Evolutionary conservation across 164 flowering plant genomes (phyloP).

Genomic region (Cinnamomum chago): DNA sequence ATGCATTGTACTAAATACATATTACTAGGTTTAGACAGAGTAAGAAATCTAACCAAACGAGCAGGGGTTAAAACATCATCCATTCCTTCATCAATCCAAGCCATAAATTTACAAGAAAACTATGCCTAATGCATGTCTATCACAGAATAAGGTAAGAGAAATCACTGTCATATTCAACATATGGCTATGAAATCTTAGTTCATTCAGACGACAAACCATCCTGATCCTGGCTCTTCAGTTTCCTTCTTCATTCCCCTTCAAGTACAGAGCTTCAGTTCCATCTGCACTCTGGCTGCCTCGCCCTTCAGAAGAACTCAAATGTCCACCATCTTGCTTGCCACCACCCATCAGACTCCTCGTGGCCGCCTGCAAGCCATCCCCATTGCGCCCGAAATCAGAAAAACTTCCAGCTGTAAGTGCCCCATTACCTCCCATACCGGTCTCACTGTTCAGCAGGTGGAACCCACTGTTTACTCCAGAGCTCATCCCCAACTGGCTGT

Average conservation of each 20-base stretch:
- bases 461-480: slow-evolving; percentile 58
- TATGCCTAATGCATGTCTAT: background rate
- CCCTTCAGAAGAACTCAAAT: slow-evolving; percentile 44
- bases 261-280: background rate
- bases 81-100: background rate
- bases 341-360: slow-evolving; percentile 35
- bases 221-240: background rate
- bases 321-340: slow-evolving; percentile 60
- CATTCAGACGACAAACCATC: background rate
- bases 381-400: slow-evolving; percentile 53
- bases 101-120: background rate
- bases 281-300: slow-evolving; percentile 23
- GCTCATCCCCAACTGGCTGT: slow-evolving; percentile 75
- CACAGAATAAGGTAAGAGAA: background rate
- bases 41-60: too few species aligned
- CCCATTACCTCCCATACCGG: slow-evolving; percentile 35
- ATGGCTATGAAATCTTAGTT: too few species aligned
- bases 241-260: background rate
- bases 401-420: slow-evolving; percentile 44
- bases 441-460: slow-evolving; percentile 66
- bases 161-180: background rate
- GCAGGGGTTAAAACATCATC: too few species aligned
- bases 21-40: too few species aligned
- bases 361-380: slow-evolving; percentile 34
- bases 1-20: too few species aligned